These are phyloP conservation scores for Suhomyces anneliseae DNA, from an alignment of 1,139 yeast species.

Conservation along the genomic window DNA sequence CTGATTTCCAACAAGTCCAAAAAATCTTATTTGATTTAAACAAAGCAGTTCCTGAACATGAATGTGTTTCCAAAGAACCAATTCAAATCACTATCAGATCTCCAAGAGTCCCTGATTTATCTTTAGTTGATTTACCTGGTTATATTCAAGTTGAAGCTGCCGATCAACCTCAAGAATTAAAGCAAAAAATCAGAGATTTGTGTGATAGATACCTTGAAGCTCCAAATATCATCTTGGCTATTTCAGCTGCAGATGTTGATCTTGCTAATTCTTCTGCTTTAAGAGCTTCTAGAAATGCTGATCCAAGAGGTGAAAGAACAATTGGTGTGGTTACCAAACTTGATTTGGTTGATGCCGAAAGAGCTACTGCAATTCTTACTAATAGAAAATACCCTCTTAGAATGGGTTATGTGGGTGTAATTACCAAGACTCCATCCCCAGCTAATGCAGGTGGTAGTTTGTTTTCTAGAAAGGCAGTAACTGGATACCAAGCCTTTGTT, in stretches of 20 bases:
- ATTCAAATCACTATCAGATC: constrained; percentile 88
- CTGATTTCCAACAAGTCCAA: constrained; percentile 87
- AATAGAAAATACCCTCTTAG: constrained; percentile 84
- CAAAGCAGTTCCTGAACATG: constrained; percentile 84
- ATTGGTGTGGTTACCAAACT: constrained; percentile 94
- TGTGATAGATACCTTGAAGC: constrained; percentile 85
- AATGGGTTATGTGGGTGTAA: constrained; percentile 98
- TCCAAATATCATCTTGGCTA: constrained; percentile 93
- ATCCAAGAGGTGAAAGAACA: constrained; percentile 92
- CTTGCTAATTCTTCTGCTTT: constrained; percentile 94
- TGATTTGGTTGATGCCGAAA: constrained; percentile 79
- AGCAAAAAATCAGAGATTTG: constrained; percentile 71
- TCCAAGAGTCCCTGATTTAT: constrained; percentile 89
- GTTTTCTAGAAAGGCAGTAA: constrained; percentile 35
- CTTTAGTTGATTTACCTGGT: constrained; percentile 94
- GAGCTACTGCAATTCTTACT: constrained; percentile 66
- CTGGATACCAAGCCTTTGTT: constrained; percentile 49
- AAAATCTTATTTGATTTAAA: constrained; percentile 81
- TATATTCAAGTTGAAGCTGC: constrained; percentile 96
- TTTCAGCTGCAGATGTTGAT: constrained; percentile 97
- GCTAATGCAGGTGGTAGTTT: constrained; percentile 23
- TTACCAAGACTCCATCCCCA: constrained; percentile 69
- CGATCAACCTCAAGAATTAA: constrained; percentile 87
- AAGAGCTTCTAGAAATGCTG: constrained; percentile 88
- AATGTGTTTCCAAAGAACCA: constrained; percentile 88